Evolutionary conservation across 1,284 basidiomycete species (phyloP).

Genomic region (Entoloma clypeatum): DNA sequence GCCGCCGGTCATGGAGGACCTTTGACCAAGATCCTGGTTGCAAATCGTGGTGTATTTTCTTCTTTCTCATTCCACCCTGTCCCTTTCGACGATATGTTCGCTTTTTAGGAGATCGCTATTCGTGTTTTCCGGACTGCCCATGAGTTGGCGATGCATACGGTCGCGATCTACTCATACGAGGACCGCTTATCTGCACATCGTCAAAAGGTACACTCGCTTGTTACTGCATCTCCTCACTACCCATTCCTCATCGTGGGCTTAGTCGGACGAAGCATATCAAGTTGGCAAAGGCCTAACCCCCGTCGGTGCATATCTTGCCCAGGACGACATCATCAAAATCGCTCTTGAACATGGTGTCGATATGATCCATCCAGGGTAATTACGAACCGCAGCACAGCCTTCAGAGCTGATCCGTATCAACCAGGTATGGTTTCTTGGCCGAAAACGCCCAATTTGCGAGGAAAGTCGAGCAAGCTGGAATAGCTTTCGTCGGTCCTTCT

Average conservation of each 20-base stretch:
- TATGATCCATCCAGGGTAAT: conserved; percentile 99
- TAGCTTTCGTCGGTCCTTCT: conserved; percentile 95
- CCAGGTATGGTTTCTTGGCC: conserved; percentile 94
- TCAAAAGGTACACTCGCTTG: conserved; percentile 72
- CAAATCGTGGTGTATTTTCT: conserved; percentile 84
- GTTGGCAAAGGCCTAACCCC: conserved; percentile 95
- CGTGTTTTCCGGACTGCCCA: conserved; percentile 98
- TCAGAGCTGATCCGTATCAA: conserved; percentile 9
- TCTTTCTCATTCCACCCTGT: conserved; percentile 1
- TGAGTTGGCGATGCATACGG: conserved; percentile 98
- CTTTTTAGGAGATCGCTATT: conserved; percentile 91
- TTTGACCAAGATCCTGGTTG: conserved; percentile 91
- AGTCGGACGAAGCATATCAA: conserved; percentile 98
- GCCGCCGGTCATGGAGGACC: conserved; percentile 88
- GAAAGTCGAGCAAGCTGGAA: conserved; percentile 95
- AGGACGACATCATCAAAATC: conserved; percentile 95
- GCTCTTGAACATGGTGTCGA: conserved; percentile 97
- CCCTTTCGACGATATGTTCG: conserved; percentile 7
- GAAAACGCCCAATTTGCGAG: conserved; percentile 96
- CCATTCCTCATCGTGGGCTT: conserved; percentile 4
- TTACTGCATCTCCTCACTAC: conserved; percentile 5
- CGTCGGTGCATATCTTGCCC: conserved; percentile 94
- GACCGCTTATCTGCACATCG: conserved; percentile 97
- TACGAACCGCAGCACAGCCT: too few relatives aligned
- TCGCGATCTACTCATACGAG: conserved; percentile 97